Evolutionary conservation across 2,329 filamentous ascomycete genomes (phyloP).

Genomic region (Eutypa lata): DNA sequence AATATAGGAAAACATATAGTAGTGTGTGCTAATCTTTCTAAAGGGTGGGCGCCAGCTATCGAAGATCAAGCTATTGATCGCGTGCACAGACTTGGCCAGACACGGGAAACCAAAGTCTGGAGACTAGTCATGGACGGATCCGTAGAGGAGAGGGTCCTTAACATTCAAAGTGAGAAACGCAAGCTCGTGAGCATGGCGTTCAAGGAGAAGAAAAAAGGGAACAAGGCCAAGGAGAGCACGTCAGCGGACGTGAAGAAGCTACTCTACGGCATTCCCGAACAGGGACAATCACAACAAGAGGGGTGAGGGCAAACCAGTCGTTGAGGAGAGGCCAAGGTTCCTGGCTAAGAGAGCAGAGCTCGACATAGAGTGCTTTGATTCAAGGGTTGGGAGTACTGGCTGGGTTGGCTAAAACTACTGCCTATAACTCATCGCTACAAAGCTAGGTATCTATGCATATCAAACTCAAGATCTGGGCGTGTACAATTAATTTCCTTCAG

Average conservation of each 20-base stretch:
- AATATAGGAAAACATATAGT: not conserved
- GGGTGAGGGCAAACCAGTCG: not conserved
- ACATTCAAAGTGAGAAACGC: slow-evolving; percentile 76
- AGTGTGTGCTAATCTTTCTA: slow-evolving; percentile 9
- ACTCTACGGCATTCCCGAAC: not conserved
- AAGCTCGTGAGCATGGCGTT: slow-evolving; percentile 76
- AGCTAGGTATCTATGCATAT: too few relatives aligned
- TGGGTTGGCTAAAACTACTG: too few relatives aligned
- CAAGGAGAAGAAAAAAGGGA: slow-evolving; percentile 61
- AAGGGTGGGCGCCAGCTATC: slow-evolving; percentile 86
- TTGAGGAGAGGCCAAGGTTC: too few relatives aligned
- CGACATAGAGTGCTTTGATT: too few relatives aligned
- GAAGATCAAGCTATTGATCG: slow-evolving; percentile 90
- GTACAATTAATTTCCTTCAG: too few relatives aligned
- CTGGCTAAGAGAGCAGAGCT: too few relatives aligned
- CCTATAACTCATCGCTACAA: too few relatives aligned
- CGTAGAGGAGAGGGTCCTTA: slow-evolving; percentile 77
- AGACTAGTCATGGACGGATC: slow-evolving; percentile 76
- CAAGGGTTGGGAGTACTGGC: too few relatives aligned
- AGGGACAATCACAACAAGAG: not conserved
- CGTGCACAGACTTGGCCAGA: slow-evolving; percentile 83
- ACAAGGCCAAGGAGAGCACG: not conserved
- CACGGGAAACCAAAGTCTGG: slow-evolving; percentile 73
- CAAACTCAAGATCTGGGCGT: too few relatives aligned
- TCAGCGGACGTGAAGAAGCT: not conserved